Conservation (phyloP, 495 filamentous ascomycete species). For the Penicillium macrosclerotiorum region DNA sequence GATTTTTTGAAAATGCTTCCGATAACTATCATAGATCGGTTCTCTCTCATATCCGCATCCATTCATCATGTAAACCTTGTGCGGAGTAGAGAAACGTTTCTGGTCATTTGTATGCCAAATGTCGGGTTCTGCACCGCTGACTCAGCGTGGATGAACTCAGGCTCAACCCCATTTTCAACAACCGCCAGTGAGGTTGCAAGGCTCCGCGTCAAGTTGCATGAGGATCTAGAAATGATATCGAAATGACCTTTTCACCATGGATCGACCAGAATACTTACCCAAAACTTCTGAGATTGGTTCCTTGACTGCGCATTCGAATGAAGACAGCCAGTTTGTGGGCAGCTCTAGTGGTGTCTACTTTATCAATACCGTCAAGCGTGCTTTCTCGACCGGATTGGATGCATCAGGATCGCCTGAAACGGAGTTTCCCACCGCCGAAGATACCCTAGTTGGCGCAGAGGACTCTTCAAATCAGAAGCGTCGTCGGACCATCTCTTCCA, state of each 20-base stretch:
- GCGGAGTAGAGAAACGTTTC: too few species aligned
- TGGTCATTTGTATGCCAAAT: too few species aligned
- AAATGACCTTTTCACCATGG: constrained; percentile 29
- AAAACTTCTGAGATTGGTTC: constrained; percentile 38
- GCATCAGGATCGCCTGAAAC: constrained; percentile 17
- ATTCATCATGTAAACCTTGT: too few species aligned
- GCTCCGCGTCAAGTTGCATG: neutral
- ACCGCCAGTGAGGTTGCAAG: neutral
- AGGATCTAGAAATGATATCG: neutral
- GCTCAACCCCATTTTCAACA: neutral
- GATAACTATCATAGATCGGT: too few species aligned
- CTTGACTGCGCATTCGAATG: constrained; percentile 39
- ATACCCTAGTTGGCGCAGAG: constrained; percentile 37
- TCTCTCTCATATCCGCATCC: too few species aligned
- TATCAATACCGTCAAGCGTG: constrained; percentile 42
- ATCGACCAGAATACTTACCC: constrained; percentile 28
- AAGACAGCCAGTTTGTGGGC: constrained; percentile 43
- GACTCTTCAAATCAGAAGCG: constrained; percentile 22
- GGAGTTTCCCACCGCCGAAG: constrained; percentile 38
- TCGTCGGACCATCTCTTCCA: constrained; percentile 14
- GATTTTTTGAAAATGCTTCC: too few species aligned
- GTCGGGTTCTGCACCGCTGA: too few species aligned
- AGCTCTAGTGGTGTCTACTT: constrained; percentile 45
- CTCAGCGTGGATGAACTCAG: too few species aligned
- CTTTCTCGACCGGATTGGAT: constrained; percentile 31